Base-by-base conservation (phyloP, 495 filamentous ascomycete species). In the Aspergillus cristatus region DNA sequence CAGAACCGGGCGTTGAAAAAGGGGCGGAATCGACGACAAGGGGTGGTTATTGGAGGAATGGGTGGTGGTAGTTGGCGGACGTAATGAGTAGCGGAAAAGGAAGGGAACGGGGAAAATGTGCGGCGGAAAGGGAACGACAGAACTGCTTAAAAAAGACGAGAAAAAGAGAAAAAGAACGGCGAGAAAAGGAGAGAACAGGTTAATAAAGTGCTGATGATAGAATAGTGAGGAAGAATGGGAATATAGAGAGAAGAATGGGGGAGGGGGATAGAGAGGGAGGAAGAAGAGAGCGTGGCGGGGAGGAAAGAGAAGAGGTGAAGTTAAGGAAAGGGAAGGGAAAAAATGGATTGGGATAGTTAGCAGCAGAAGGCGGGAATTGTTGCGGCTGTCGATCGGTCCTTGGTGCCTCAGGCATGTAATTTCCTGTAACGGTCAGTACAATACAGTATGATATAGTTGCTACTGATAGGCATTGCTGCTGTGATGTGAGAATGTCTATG, bases 1-100 rank as follows among this genome's bases (percentile, higher is more conserved):
- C 66, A 52, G 63, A 62, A 70, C 66, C 66, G 67, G 66, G 64
- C 57, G 51, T 36, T 37, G 32, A 47, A 33, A 42, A 35, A 40
- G 28, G 32, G 41, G 20, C 32, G 28, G 35, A 38, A 34, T n/a
- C n/a, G n/a, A n/a, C n/a, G 32, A 29, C 30, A 29, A 25, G 32
- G 35, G 25, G 18, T 37, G 34, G 40, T 13, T 7, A 35, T 28
- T 37, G 38, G 28, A 32, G 32, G 35, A 22, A 40, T 14, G 11
- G 29, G 26, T 18, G 32, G 41, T 16, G 35, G 34, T 30, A 28
- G 32, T 13, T 15, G 14, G 24, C 20, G 25, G n/a, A n/a, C n/a
- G n/a, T n/a, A n/a, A n/a, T n/a, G n/a, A n/a, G 32, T 31, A 39
- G 18, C 28, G 18, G 24, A 11, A 25, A 36, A 18, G 36, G 31